Evolutionary conservation across 352 stramenopile species (phyloP).

Genomic region (Halophytophthora polymorphica): DNA sequence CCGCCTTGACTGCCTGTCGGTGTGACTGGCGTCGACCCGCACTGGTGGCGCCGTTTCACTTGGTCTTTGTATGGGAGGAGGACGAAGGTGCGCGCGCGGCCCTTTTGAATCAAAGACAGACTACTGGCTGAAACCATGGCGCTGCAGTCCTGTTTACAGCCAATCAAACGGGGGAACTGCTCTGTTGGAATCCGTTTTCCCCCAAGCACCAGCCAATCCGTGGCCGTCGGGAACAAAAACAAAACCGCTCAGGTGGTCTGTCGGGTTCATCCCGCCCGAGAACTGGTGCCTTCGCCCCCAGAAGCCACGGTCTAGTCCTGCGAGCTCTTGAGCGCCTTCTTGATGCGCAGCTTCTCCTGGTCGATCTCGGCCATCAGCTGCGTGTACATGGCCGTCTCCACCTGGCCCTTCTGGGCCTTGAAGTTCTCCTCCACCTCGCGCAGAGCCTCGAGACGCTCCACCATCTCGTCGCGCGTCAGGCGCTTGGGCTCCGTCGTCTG

Average conservation of each 20-base stretch:
- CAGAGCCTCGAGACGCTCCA: conserved; percentile 56
- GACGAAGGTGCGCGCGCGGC: conserved; percentile 1
- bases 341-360: conserved; percentile 63
- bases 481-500: conserved; percentile 21
- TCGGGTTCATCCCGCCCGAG: too few relatives aligned
- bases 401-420: conserved; percentile 45
- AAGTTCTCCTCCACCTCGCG: conserved; percentile 66
- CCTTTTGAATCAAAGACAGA: not conserved
- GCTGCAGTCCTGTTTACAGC: too few relatives aligned
- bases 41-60: not conserved
- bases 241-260: too few relatives aligned
- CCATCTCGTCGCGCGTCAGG: conserved; percentile 55
- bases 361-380: conserved; percentile 67
- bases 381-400: conserved; percentile 58
- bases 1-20: conserved; percentile 4
- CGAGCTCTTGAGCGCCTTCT: conserved; percentile 50
- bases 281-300: too few relatives aligned
- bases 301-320: too few relatives aligned
- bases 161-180: too few relatives aligned
- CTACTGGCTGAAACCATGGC: conserved; percentile 5
- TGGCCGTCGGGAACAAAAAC: too few relatives aligned
- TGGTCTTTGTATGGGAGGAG: conserved; percentile 9
- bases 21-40: conserved; percentile 9
- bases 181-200: too few relatives aligned
- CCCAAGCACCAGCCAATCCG: too few relatives aligned